phyloP scores from a whole-genome alignment of 2,329 filamentous ascomycete species.

The Endothia cerciana region DNA sequence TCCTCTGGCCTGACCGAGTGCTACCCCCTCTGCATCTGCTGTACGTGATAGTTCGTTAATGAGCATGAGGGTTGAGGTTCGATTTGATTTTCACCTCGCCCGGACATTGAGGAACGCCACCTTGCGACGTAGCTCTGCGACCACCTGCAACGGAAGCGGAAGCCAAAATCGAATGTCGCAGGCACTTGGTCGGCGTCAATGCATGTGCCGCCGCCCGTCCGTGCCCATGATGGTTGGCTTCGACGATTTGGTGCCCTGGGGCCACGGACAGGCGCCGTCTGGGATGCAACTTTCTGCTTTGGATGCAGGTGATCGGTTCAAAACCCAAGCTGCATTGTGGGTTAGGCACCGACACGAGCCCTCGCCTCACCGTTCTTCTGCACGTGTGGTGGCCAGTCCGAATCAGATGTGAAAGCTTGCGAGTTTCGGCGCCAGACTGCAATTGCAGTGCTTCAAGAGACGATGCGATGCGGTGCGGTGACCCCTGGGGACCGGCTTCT shows the following conservation, averaged over 20 bases:
- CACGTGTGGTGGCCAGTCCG: conserved; percentile 21
- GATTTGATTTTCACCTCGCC: conserved; percentile 10
- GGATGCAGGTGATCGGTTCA: conserved; percentile 12
- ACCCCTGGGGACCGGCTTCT: neutral
- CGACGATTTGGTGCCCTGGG: neutral
- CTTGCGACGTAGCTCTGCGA: conserved; percentile 12
- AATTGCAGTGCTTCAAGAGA: conserved; percentile 6
- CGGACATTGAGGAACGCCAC: neutral
- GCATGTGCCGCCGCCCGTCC: conserved; percentile 17
- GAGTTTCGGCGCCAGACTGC: conserved; percentile 19
- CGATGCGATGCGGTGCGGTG: neutral
- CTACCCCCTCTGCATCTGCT: conserved; percentile 17
- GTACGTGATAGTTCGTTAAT: conserved; percentile 4
- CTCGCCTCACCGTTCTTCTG: conserved; percentile 29
- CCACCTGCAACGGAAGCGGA: conserved; percentile 17
- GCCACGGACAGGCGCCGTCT: neutral
- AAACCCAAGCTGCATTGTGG: conserved; percentile 13
- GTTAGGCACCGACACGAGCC: conserved; percentile 8
- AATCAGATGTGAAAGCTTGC: conserved; percentile 14
- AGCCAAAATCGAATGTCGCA: conserved; percentile 12
- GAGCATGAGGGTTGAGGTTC: conserved; percentile 4
- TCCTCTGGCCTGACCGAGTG: conserved; percentile 12
- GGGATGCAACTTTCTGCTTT: conserved; percentile 11
- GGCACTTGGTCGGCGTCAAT: conserved; percentile 18
- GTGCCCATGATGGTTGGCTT: neutral